A percentile compares a stretch with the other conserved stretches of the same genome.
Evolutionary conservation across 2,329 filamentous ascomycete species (phyloP).

Genomic region (Fusarium albosuccineum): DNA sequence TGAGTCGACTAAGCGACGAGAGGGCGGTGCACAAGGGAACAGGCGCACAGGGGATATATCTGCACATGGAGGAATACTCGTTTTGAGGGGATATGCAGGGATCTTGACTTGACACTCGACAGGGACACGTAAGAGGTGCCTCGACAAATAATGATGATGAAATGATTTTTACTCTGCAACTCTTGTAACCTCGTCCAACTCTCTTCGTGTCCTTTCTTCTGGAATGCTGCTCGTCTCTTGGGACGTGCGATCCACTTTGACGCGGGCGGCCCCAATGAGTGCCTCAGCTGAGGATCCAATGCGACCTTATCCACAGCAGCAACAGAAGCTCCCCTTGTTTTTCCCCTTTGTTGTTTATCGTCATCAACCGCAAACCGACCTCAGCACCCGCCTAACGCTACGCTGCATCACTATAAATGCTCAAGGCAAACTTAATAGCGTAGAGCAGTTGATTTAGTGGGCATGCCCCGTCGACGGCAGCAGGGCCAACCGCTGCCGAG

Average conservation of each 20-base stretch:
- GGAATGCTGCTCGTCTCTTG: not conserved
- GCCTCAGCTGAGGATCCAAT: not conserved
- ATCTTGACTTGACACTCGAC: conserved; percentile 2
- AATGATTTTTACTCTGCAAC: not conserved
- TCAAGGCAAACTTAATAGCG: too few species aligned
- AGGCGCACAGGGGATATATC: conserved; percentile 71
- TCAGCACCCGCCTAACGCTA: not conserved
- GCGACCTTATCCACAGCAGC: too few species aligned
- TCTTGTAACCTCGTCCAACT: not conserved
- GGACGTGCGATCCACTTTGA: too few species aligned
- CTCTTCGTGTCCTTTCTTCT: conserved; percentile 6
- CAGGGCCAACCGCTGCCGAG: conserved; percentile 18
- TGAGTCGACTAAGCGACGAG: conserved; percentile 69
- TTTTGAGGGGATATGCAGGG: conserved; percentile 52
- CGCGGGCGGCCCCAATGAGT: not conserved
- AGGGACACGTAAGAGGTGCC: conserved; percentile 5
- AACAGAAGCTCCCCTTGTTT: conserved; percentile 2
- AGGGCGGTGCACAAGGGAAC: conserved; percentile 74
- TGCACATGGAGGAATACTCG: conserved; percentile 72
- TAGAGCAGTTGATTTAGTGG: not conserved
- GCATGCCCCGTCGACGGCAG: conserved; percentile 36
- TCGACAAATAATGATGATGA: conserved; percentile 3
- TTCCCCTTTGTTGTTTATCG: not conserved
- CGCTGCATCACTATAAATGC: conserved; percentile 1
- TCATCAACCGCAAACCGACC: not conserved